Evolutionary conservation across 1,284 basidiomycete genomes (phyloP).

Genomic region (Agaricales sp.): DNA sequence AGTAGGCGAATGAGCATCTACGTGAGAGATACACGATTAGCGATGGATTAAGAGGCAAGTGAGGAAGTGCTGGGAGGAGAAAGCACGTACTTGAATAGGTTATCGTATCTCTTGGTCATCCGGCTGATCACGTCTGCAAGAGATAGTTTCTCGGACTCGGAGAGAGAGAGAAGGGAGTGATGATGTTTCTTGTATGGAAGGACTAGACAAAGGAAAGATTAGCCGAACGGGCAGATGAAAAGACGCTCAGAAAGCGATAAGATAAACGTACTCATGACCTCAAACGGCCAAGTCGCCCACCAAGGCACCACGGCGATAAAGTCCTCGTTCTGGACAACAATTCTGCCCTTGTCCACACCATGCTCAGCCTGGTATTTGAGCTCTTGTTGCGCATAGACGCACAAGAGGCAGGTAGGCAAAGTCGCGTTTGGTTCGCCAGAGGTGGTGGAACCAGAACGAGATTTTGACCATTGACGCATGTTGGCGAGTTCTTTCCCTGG

Average conservation of each 20-base stretch:
- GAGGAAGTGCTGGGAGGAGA: too few relatives aligned
- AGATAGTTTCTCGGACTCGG: slow-evolving; percentile 43
- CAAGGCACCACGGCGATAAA: slow-evolving; percentile 89
- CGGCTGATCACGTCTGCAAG: slow-evolving; percentile 60
- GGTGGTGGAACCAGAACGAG: too few relatives aligned
- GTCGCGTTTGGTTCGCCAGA: too few relatives aligned
- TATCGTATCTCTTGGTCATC: slow-evolving; percentile 75
- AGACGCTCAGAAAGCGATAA: slow-evolving; percentile 3
- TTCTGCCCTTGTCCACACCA: slow-evolving; percentile 32
- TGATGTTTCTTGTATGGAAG: slow-evolving; percentile 75
- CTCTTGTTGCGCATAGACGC: slow-evolving; percentile 68
- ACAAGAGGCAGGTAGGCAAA: slow-evolving; percentile 78
- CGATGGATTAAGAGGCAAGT: background rate
- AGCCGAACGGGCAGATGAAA: background rate
- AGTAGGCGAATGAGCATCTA: slow-evolving; percentile 75
- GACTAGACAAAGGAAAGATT: too few relatives aligned
- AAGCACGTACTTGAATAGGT: slow-evolving; percentile 58
- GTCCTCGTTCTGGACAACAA: slow-evolving; percentile 69
- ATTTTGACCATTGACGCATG: slow-evolving; percentile 46
- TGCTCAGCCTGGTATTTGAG: slow-evolving; percentile 27
- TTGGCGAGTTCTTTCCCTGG: slow-evolving; percentile 57
- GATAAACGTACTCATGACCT: slow-evolving; percentile 54
- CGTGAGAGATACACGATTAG: background rate
- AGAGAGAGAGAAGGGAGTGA: slow-evolving; percentile 56
- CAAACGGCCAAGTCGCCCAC: slow-evolving; percentile 97